Evolutionary conservation across 495 filamentous ascomycete species (phyloP).

Genomic region (Copromyces sp.): DNA sequence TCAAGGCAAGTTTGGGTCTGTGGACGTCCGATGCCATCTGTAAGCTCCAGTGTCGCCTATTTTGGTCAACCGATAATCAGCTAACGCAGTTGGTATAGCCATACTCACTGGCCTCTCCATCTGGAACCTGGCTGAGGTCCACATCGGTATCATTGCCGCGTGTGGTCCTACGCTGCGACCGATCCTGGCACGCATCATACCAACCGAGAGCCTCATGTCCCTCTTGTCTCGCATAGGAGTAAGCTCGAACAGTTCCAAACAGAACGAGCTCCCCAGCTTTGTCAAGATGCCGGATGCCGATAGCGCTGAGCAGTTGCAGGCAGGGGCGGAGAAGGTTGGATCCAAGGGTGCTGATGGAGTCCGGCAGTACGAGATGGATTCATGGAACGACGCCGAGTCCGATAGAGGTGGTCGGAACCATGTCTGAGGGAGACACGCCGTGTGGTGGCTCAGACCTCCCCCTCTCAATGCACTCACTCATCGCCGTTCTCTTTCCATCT

Average conservation of each 20-base stretch:
- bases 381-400: not conserved
- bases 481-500: not conserved
- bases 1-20: not conserved
- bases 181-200: conserved; percentile 3
- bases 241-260: not conserved
- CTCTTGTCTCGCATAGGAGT: conserved; percentile 5
- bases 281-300: not conserved
- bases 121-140: conserved; percentile 14
- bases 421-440: not conserved
- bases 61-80: not conserved
- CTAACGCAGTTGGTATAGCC: conserved; percentile 1
- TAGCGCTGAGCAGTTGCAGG: not conserved
- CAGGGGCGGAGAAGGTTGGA: not conserved
- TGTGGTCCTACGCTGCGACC: conserved; percentile 9
- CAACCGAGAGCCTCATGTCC: conserved; percentile 3
- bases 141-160: conserved; percentile 16
- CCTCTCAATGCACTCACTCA: too few relatives aligned
- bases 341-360: not conserved
- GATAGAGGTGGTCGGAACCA: not conserved
- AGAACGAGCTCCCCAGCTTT: not conserved
- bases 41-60: conserved; percentile 1
- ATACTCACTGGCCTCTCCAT: conserved; percentile 5
- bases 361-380: not conserved
- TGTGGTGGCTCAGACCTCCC: not conserved
- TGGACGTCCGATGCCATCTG: conserved; percentile 9